These are phyloP conservation scores for Stramenopiles sp. DNA, from an alignment of 352 stramenopile species.

Conservation along the genomic window DNA sequence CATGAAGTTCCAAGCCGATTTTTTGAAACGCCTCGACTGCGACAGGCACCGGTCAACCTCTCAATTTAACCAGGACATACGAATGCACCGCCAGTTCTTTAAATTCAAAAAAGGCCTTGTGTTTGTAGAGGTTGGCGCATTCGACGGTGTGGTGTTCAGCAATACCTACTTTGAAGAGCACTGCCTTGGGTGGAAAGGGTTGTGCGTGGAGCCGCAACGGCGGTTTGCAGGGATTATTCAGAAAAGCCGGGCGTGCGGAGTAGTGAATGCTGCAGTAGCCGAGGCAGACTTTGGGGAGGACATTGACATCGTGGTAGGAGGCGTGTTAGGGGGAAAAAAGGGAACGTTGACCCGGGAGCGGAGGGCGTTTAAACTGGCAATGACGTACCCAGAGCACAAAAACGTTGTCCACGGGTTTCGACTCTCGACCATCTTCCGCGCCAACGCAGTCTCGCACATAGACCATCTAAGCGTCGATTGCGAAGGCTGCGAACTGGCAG, in stretches of 20 bases:
- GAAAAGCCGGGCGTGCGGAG: neutral
- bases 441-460: neutral
- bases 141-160: neutral
- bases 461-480: neutral
- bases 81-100: neutral
- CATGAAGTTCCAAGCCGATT: neutral
- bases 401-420: neutral
- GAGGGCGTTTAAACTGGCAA: neutral
- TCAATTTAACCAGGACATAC: neutral
- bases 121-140: neutral
- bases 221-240: neutral
- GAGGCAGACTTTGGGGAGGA: neutral
- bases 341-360: neutral
- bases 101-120: neutral
- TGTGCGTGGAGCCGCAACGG: neutral
- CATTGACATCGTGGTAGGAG: neutral
- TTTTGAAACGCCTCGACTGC: neutral
- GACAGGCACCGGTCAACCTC: neutral
- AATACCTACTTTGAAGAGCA: neutral
- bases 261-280: neutral
- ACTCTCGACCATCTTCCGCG: neutral
- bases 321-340: neutral
- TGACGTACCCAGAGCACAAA: neutral
- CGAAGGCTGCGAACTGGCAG: neutral
- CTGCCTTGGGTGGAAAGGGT: neutral